A percentile compares a stretch with the other conserved stretches of the same genome.
Conservation (phyloP, 192 early-diverging fungal genomes). For the Chytriomyces sp. region DNA sequence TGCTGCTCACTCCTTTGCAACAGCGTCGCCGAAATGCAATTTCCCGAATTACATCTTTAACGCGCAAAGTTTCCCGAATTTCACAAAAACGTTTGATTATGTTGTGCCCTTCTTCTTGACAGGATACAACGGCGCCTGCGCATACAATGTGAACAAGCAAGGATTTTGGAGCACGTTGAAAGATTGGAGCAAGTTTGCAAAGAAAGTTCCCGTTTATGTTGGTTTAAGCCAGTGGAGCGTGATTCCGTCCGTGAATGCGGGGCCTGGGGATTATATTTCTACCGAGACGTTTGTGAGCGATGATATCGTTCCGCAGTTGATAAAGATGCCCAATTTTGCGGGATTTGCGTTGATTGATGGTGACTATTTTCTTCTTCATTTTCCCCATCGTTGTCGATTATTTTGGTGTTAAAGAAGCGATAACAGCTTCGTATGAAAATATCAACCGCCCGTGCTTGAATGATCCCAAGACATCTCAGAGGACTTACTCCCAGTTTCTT, state of each 20-base stretch:
- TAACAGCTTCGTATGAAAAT: slow-evolving; percentile 23
- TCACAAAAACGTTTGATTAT: slow-evolving; percentile 27
- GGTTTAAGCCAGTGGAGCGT: slow-evolving; percentile 35
- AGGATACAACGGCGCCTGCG: slow-evolving; percentile 29
- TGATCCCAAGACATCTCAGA: background rate
- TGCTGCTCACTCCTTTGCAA: background rate
- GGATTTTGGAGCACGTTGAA: slow-evolving; percentile 39
- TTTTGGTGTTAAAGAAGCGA: background rate
- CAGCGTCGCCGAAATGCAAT: slow-evolving; percentile 37
- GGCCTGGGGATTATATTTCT: slow-evolving; percentile 42
- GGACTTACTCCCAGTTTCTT: slow-evolving; percentile 38
- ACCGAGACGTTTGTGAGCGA: slow-evolving; percentile 5
- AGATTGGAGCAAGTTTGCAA: slow-evolving; percentile 28
- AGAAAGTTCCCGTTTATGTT: slow-evolving; percentile 18
- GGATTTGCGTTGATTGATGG: slow-evolving; percentile 42
- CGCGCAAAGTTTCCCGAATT: background rate
- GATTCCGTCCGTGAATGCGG: slow-evolving; percentile 18
- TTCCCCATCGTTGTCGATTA: background rate
- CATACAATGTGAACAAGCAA: slow-evolving; percentile 31
- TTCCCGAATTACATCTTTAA: slow-evolving; percentile 37
- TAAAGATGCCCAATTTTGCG: slow-evolving; percentile 25
- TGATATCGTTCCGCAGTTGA: slow-evolving; percentile 11
- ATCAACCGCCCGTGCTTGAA: slow-evolving; percentile 35
- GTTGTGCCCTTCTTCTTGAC: slow-evolving; percentile 37
- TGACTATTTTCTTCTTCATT: background rate